Base-by-base conservation (phyloP, 257 asterid genomes). In the Solanum chilense region DNA sequence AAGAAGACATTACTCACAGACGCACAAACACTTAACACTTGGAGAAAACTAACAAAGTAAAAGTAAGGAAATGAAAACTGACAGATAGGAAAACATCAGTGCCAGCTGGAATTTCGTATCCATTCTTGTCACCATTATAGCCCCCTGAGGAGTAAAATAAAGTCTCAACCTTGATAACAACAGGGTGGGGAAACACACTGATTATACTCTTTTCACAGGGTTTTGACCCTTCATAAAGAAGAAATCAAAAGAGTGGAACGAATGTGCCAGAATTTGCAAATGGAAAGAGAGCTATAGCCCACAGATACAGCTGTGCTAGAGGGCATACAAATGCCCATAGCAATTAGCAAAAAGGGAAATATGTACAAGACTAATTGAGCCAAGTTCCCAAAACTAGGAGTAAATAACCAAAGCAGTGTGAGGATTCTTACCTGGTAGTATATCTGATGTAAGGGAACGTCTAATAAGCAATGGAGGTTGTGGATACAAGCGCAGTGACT, bases 391-490 rank as follows among this genome's bases (percentile, higher is more conserved):
- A 16, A 47, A 47, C 85, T 49, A 81, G 29, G 68, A 49, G 35
- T 41, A 76, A 31, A 81, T 81, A 81, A 81, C 35, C 42, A 81
- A 49, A 81, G n/a, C 68, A 77, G 27, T 16, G n/a, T n/a, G 42
- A 62, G 78, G 87, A 69, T 66, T 31, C 85, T 64, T 91, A 97
- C 99, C 99, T 39, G 99, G 99, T 89, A 97, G 89, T 78, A 44
- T 90, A 89, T 97, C 98, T 23, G 98, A 44, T 85, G 85, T 91
- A 85, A 97, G 97, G 91, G 99, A 85, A 89, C 99, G 99, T 89
- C 99, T 93, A 84, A 97, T 97, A 45, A 97, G 99, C 94, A 97
- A 91, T 9, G 99, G 99, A 86, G 99, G 99, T 89, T 97, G 99
- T 66, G 99, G 99, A 89, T 92, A 97, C 88, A 97, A 92, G 25